phyloP scores from a whole-genome alignment of 2,329 filamentous ascomycete species.

The Hypoxylon sp. region DNA sequence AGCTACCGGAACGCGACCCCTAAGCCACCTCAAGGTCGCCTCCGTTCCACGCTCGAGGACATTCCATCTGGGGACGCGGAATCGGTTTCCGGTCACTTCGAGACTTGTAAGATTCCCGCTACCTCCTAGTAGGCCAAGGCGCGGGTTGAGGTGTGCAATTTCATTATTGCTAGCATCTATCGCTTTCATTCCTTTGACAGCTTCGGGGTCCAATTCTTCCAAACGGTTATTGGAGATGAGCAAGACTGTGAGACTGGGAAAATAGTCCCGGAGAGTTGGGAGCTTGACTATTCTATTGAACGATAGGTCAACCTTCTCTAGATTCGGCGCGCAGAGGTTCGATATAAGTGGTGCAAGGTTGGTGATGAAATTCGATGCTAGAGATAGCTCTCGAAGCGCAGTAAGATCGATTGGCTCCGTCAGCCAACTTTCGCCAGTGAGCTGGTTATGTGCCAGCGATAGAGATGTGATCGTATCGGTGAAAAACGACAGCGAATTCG shows the following conservation, averaged over 20 bases:
- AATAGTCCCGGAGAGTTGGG: slow-evolving; percentile 73
- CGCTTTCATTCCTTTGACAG: slow-evolving; percentile 78
- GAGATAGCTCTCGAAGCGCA: slow-evolving; percentile 79
- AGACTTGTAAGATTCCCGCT: slow-evolving; percentile 70
- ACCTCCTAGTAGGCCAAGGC: slow-evolving; percentile 80
- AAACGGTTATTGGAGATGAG: slow-evolving; percentile 85
- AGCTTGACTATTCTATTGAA: slow-evolving; percentile 82
- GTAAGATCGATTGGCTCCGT: slow-evolving; percentile 75
- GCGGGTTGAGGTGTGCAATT: slow-evolving; percentile 82
- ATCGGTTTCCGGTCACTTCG: slow-evolving; percentile 86
- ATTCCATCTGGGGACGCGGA: slow-evolving; percentile 86
- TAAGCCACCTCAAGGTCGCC: slow-evolving; percentile 82
- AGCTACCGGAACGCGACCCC: slow-evolving; percentile 76
- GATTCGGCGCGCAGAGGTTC: slow-evolving; percentile 76
- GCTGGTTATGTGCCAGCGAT: slow-evolving; percentile 80
- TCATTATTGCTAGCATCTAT: slow-evolving; percentile 89
- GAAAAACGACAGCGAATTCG: slow-evolving; percentile 77
- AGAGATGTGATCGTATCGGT: slow-evolving; percentile 76
- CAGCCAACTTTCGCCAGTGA: slow-evolving; percentile 74
- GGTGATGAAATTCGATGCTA: slow-evolving; percentile 79
- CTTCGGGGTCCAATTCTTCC: slow-evolving; percentile 76
- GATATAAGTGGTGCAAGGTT: slow-evolving; percentile 74
- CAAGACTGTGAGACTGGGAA: slow-evolving; percentile 77
- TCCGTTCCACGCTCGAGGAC: slow-evolving; percentile 90
- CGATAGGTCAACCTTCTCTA: slow-evolving; percentile 83